These are phyloP conservation scores for Tylopilus vinaceipallidus DNA, from an alignment of 768 basidiomycete genomes.

Conservation along the genomic window DNA sequence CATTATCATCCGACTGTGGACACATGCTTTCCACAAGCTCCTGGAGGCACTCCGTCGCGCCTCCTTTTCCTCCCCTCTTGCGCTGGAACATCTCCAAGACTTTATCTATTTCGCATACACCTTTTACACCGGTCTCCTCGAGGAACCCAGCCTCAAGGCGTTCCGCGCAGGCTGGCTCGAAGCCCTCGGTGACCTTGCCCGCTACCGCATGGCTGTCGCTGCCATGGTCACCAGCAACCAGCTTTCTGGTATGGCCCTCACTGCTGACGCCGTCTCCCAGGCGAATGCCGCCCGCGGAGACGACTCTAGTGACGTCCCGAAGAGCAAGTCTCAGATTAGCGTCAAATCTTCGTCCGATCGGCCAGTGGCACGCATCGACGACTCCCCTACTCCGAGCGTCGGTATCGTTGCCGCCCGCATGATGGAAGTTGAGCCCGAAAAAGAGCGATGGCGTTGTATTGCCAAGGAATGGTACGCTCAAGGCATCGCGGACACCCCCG, in stretches of 20 bases:
- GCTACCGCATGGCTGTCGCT: constrained; percentile 96
- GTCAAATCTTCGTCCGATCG: constrained; percentile 40
- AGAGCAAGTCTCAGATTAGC: constrained; percentile 35
- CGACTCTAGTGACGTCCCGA: constrained; percentile 25
- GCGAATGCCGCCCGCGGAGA: constrained; percentile 35
- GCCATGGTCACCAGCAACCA: constrained; percentile 63
- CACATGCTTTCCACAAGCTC: constrained; percentile 83
- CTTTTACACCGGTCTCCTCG: constrained; percentile 87
- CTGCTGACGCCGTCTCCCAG: constrained; percentile 53
- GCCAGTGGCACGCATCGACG: constrained; percentile 57
- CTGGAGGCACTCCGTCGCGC: constrained; percentile 89
- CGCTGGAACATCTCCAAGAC: constrained; percentile 89
- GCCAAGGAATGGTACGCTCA: constrained; percentile 92
- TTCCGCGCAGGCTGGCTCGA: constrained; percentile 93
- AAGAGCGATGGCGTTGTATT: constrained; percentile 87
- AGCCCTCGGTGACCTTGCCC: constrained; percentile 91
- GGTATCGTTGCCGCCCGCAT: constrained; percentile 80
- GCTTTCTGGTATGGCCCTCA: constrained; percentile 44
- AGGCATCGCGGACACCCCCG: constrained; percentile 86
- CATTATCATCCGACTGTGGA: constrained; percentile 92
- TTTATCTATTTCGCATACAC: constrained; percentile 95
- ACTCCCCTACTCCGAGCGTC: constrained; percentile 72
- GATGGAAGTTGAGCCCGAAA: constrained; percentile 85
- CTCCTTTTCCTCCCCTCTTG: constrained; percentile 59
- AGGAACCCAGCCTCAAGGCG: constrained; percentile 65